Percentiles rank a stretch among this genome's conserved stretches.
phyloP scores from a whole-genome alignment of 2,329 filamentous ascomycete genomes.

The Fusarium goolgardi region DNA sequence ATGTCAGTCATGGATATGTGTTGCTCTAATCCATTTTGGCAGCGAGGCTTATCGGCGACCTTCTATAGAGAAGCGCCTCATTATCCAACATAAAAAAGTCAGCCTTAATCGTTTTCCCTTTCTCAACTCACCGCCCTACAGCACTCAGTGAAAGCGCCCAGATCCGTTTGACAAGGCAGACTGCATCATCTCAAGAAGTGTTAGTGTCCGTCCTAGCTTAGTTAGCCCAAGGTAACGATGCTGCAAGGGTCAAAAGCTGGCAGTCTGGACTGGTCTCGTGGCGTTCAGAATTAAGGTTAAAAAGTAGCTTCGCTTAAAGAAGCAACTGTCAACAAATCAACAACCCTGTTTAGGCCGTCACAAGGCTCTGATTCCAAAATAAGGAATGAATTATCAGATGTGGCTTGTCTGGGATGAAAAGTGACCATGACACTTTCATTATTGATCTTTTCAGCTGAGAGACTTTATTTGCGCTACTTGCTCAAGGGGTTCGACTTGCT shows the following conservation, averaged over 20 bases:
- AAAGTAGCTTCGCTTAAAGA: slow-evolving; percentile 12
- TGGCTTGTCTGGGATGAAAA: slow-evolving; percentile 4
- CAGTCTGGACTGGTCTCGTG: slow-evolving; percentile 14
- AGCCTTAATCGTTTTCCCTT: background rate
- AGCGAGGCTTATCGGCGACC: background rate
- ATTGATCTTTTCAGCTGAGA: slow-evolving; percentile 7
- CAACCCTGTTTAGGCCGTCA: background rate
- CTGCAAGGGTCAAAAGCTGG: background rate
- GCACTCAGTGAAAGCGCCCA: background rate
- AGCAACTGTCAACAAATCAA: slow-evolving; percentile 5
- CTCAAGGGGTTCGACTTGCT: background rate
- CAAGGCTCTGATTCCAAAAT: background rate
- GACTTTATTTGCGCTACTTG: background rate
- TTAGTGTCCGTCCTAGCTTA: background rate
- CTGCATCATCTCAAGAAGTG: background rate
- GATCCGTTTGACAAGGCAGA: slow-evolving; percentile 2
- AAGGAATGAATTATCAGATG: slow-evolving; percentile 9
- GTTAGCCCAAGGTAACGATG: background rate
- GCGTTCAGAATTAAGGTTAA: slow-evolving; percentile 23
- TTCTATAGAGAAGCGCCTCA: background rate
- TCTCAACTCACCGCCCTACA: background rate
- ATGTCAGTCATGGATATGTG: rapidly evolving
- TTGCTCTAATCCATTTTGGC: rapidly evolving
- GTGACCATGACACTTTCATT: background rate
- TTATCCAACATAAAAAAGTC: background rate